Base-by-base conservation (phyloP, 2,329 filamentous ascomycete genomes). In the Cladobotryum protrusum region DNA sequence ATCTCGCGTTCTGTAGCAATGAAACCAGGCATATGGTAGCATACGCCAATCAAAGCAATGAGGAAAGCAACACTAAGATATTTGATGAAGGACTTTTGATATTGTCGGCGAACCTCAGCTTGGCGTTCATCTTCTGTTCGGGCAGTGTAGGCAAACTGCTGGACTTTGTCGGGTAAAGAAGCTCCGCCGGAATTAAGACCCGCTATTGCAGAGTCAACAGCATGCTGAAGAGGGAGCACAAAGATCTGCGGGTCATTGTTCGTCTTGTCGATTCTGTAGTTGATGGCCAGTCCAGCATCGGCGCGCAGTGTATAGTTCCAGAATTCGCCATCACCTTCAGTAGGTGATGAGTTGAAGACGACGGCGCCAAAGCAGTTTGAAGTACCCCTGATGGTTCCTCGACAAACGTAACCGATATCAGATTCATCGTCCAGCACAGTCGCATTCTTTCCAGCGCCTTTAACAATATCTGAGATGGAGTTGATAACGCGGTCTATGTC, bases 281-380 rank as follows among this genome's bases (percentile, higher is more conserved):
- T 71, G 8, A 60, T 60, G 13, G 78, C 77, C 41, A 87, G 71
- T 1, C 76, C 72, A 4, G 57, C 48, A 77, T 90, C 86, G 2
- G 79, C 79, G 48, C 84, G 72, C 14, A 90, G 70, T 0, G 85
- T 86, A 61, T 90, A 90, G 65, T 89, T 89, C 87, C 87, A 90
- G 11, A 57, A 52, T 5, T 58, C 60, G 3, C 58, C 57, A 0
- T 45, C 36, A 20, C 83, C 83, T 63, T 87, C 81, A 0, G 68
- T 73, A 0, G 86, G 85, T 2, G 85, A 88, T 1, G 82, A 82
- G 49, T 82, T 72, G 63, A 95, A 91, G 7, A 83, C 76, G 3
- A 85, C 80, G 3, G 85, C 88, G 7, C 81, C 87, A 62, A 83
- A 88, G 67, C 88, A 93, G 4, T 72, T 73, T 2, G 85, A 86